phyloP scores from a whole-genome alignment of 345 rosid genomes.

The Gossypium herbaceum region DNA sequence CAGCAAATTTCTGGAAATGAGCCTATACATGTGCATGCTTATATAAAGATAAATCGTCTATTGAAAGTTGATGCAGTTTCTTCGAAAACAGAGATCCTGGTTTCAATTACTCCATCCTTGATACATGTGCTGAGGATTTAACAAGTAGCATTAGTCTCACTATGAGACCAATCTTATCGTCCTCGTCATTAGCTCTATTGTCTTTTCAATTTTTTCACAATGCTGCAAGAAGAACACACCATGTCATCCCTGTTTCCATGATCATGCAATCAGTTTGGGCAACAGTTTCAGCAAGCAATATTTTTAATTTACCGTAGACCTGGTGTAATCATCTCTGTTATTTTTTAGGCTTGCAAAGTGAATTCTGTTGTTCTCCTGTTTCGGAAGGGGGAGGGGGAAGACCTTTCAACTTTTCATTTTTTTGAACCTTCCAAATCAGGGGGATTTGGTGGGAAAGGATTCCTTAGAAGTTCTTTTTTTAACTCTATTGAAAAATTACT shows the following conservation, averaged over 20 bases:
- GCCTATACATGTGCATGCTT: slow-evolving; percentile 8
- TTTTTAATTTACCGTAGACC: not conserved
- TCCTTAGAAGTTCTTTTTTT: not conserved
- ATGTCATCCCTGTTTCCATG: not conserved
- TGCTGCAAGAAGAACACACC: not conserved
- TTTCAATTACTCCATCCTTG: slow-evolving; percentile 5
- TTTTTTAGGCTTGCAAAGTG: not conserved
- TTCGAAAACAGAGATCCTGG: slow-evolving; percentile 10
- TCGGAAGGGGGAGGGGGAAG: not conserved
- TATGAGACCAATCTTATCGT: not conserved
- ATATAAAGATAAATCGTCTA: slow-evolving; percentile 8
- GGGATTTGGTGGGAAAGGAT: slow-evolving; percentile 2
- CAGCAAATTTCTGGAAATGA: slow-evolving; percentile 19
- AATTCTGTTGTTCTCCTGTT: not conserved
- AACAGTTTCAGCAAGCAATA: not conserved
- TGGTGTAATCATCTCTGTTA: not conserved
- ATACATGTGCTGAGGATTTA: not conserved
- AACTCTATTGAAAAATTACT: not conserved
- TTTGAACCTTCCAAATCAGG: not conserved
- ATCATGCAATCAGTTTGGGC: not conserved
- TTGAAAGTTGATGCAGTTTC: slow-evolving; percentile 16
- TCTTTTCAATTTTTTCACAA: not conserved
- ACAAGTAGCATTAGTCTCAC: not conserved
- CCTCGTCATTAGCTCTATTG: not conserved
- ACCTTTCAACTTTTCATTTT: not conserved